A percentile compares a stretch with the other conserved stretches of the same genome.
Evolutionary conservation across 306 rosid species (phyloP).

Genomic region (Rosa persica): DNA sequence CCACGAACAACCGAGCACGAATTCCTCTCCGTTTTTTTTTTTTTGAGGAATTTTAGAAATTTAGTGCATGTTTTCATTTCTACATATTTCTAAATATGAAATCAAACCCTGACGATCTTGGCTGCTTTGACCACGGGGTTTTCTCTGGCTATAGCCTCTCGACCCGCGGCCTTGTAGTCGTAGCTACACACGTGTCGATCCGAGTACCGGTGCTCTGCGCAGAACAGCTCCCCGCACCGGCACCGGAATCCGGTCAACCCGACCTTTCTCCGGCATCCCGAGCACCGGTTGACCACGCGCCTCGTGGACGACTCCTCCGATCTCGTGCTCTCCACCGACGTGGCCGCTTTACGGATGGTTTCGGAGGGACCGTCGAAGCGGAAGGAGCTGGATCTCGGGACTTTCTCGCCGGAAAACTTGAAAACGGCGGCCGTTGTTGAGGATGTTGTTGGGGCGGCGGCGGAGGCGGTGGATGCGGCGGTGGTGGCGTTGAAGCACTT

Average conservation of each 20-base stretch:
- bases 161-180: slow-evolving; percentile 85
- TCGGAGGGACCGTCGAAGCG: slow-evolving; percentile 20
- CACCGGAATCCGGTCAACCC: slow-evolving; percentile 91
- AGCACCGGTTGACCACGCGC: slow-evolving; percentile 76
- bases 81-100: slow-evolving; percentile 17
- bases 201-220: slow-evolving; percentile 85
- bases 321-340: slow-evolving; percentile 23
- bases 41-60: slow-evolving; percentile 4
- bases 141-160: slow-evolving; percentile 88
- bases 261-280: slow-evolving; percentile 75
- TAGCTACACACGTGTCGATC: slow-evolving; percentile 94
- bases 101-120: slow-evolving; percentile 82
- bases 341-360: slow-evolving; percentile 17
- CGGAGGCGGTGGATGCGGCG: slow-evolving; percentile 17
- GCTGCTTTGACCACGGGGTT: slow-evolving; percentile 88
- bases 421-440: slow-evolving; percentile 17
- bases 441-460: slow-evolving; percentile 1
- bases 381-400: slow-evolving; percentile 38
- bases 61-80: not conserved
- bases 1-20: slow-evolving; percentile 34
- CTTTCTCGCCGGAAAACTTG: slow-evolving; percentile 50
- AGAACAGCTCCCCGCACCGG: slow-evolving; percentile 92
- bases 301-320: slow-evolving; percentile 43
- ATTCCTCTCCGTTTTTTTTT: slow-evolving; percentile 7
- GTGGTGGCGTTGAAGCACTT: slow-evolving; percentile 67